phyloP scores from a whole-genome alignment of 345 rosid genomes.

The Euphorbia tirucalli region DNA sequence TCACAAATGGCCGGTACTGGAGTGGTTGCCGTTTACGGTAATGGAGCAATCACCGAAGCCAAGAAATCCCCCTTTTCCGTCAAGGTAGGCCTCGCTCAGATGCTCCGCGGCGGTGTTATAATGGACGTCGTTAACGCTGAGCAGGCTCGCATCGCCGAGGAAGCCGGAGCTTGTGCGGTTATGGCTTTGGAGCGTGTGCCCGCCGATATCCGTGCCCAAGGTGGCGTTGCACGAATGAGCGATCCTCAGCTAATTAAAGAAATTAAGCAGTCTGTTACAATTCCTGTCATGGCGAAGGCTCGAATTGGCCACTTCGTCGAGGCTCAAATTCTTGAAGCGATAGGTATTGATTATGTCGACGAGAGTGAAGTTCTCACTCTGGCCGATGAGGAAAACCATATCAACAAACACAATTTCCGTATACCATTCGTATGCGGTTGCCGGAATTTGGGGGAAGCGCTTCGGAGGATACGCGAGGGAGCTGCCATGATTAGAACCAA shows the following conservation, averaged over 20 bases:
- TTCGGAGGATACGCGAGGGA: slow-evolving; percentile 69
- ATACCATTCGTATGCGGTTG: slow-evolving; percentile 86
- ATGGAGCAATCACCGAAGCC: slow-evolving; percentile 29
- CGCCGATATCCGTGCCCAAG: slow-evolving; percentile 29
- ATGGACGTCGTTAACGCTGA: slow-evolving; percentile 31
- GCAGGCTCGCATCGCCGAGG: slow-evolving; percentile 31
- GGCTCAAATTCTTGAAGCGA: slow-evolving; percentile 29
- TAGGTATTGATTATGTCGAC: slow-evolving; percentile 78
- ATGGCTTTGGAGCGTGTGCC: slow-evolving; percentile 33
- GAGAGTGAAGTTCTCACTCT: slow-evolving; percentile 73
- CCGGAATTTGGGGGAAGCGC: slow-evolving; percentile 75
- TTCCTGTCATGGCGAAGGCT: slow-evolving; percentile 33
- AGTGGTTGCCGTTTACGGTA: slow-evolving; percentile 28
- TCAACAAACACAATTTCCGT: slow-evolving; percentile 75
- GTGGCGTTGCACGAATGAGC: slow-evolving; percentile 35
- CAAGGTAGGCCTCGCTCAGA: slow-evolving; percentile 31
- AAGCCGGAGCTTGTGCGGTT: slow-evolving; percentile 31
- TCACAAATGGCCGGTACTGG: slow-evolving; percentile 29
- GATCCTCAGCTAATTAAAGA: slow-evolving; percentile 33
- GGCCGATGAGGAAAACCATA: slow-evolving; percentile 78
- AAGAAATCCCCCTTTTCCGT: slow-evolving; percentile 30
- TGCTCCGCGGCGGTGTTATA: slow-evolving; percentile 33
- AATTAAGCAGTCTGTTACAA: slow-evolving; percentile 27
- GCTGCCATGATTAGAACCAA: slow-evolving; percentile 87
- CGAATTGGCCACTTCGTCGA: slow-evolving; percentile 33